These are phyloP conservation scores for Bruguiera sexangula DNA, from an alignment of 345 rosid species.

Conservation along the genomic window DNA sequence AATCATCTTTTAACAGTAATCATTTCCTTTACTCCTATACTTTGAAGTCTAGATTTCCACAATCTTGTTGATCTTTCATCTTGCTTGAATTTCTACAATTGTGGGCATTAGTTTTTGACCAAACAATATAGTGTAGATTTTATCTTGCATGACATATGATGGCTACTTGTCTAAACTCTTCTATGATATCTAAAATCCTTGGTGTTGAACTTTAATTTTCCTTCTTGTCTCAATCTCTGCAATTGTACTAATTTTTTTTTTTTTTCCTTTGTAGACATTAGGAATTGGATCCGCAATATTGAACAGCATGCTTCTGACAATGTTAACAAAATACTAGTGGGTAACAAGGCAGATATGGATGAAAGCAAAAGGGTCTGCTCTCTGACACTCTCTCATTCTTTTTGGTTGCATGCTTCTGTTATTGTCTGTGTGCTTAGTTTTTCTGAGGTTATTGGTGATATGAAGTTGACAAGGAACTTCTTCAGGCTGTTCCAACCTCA, in stretches of 20 bases:
- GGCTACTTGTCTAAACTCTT: no score
- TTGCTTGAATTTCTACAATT: not conserved
- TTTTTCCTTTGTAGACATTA: conserved; percentile 31
- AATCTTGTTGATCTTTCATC: not conserved
- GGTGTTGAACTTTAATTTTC: not conserved
- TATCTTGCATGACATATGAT: no score
- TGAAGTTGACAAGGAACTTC: not conserved
- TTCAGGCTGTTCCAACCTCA: conserved; percentile 69
- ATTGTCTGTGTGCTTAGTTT: not conserved
- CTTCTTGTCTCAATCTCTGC: not conserved
- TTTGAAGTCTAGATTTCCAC: not conserved
- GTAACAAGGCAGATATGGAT: conserved; percentile 68
- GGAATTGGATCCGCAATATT: conserved; percentile 67
- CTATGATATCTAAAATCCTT: not conserved
- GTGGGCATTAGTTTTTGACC: no score
- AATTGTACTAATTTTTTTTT: not conserved
- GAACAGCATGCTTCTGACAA: conserved; percentile 31
- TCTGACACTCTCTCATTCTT: not conserved
- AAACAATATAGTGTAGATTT: no score
- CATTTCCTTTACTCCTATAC: not conserved
- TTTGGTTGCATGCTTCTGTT: not conserved
- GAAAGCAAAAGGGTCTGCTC: conserved; percentile 57
- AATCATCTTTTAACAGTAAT: conserved; percentile 31
- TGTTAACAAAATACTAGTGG: conserved; percentile 51
- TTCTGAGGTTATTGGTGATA: not conserved